These are phyloP conservation scores for Botrytis squamosa DNA, from an alignment of 2,329 filamentous ascomycete genomes.

Conservation along the genomic window DNA sequence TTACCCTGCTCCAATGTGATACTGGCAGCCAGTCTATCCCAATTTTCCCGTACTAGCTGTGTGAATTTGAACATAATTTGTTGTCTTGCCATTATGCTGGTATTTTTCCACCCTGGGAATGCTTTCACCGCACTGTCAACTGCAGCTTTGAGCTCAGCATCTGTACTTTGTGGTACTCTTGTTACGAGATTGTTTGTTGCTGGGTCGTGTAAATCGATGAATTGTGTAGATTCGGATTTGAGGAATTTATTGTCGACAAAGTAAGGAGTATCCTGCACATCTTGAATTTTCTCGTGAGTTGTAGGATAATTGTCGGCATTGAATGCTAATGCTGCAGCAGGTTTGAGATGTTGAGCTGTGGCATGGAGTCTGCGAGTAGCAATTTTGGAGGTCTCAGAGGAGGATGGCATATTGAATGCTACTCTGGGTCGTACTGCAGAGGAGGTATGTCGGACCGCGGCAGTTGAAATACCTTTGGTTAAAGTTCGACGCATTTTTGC, in stretches of 20 bases:
- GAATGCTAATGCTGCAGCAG: conserved; percentile 53
- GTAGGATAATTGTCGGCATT: conserved; percentile 64
- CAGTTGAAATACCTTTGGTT: conserved; percentile 33
- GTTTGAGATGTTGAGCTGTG: conserved; percentile 55
- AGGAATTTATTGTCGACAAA: conserved; percentile 81
- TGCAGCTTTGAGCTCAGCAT: conserved; percentile 71
- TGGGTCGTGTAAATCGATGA: conserved; percentile 78
- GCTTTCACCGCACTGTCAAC: conserved; percentile 75
- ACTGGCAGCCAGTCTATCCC: conserved; percentile 79
- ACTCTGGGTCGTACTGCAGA: conserved; percentile 27
- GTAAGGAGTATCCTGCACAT: conserved; percentile 71
- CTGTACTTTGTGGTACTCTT: conserved; percentile 77
- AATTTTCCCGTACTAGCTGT: conserved; percentile 75
- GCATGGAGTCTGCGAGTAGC: conserved; percentile 56
- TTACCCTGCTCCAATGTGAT: conserved; percentile 89
- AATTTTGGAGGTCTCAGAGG: conserved; percentile 32
- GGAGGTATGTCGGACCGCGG: conserved; percentile 26
- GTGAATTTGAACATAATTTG: conserved; percentile 89
- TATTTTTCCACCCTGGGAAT: conserved; percentile 71
- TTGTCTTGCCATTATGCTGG: conserved; percentile 71
- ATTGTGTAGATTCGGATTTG: conserved; percentile 64
- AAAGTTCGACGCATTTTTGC: conserved; percentile 38
- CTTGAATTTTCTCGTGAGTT: conserved; percentile 67
- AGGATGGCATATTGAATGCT: conserved; percentile 35
- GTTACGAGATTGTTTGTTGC: conserved; percentile 85